Conservation (phyloP, 2,329 filamentous ascomycete species). For the Diaporthe citriasiana region DNA sequence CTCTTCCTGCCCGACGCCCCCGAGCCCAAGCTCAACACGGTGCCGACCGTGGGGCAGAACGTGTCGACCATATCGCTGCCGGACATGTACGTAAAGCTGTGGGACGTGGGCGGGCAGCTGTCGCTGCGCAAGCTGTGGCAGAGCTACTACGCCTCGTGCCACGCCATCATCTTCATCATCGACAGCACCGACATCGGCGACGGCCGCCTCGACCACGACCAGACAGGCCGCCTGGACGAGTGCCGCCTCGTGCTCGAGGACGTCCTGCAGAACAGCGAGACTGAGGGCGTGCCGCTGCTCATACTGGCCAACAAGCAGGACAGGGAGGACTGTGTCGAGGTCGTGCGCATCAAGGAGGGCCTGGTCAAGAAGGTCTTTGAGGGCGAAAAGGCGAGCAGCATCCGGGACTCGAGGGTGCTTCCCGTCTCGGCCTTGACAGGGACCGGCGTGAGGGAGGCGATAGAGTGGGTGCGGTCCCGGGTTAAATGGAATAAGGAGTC, state of each 20-base stretch:
- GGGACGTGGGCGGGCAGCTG: slow-evolving; percentile 97
- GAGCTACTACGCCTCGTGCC: slow-evolving; percentile 92
- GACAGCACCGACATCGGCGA: slow-evolving; percentile 95
- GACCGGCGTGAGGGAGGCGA: slow-evolving; percentile 89
- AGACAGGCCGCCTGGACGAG: slow-evolving; percentile 80
- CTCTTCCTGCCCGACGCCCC: slow-evolving; percentile 78
- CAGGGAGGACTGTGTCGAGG: slow-evolving; percentile 96
- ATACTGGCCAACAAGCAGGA: slow-evolving; percentile 99
- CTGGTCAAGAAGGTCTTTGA: slow-evolving; percentile 96
- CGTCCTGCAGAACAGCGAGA: slow-evolving; percentile 88
- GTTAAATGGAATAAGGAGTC: slow-evolving; percentile 98
- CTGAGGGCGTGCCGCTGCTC: slow-evolving; percentile 90
- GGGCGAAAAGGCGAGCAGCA: slow-evolving; percentile 87
- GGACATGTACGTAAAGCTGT: slow-evolving; percentile 98
- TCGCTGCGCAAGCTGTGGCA: slow-evolving; percentile 93
- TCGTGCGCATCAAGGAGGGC: slow-evolving; percentile 96
- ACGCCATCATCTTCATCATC: slow-evolving; percentile 98
- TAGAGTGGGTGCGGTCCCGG: slow-evolving; percentile 95
- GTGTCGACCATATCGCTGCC: slow-evolving; percentile 91
- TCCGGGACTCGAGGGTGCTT: slow-evolving; percentile 91
- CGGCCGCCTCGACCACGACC: slow-evolving; percentile 72
- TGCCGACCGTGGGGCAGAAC: slow-evolving; percentile 97
- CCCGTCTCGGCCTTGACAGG: slow-evolving; percentile 92
- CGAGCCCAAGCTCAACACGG: slow-evolving; percentile 83
- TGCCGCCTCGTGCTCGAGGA: slow-evolving; percentile 91